These are phyloP conservation scores for Aspergillaceae sp. DNA, from an alignment of 2,329 filamentous ascomycete species.

Conservation along the genomic window DNA sequence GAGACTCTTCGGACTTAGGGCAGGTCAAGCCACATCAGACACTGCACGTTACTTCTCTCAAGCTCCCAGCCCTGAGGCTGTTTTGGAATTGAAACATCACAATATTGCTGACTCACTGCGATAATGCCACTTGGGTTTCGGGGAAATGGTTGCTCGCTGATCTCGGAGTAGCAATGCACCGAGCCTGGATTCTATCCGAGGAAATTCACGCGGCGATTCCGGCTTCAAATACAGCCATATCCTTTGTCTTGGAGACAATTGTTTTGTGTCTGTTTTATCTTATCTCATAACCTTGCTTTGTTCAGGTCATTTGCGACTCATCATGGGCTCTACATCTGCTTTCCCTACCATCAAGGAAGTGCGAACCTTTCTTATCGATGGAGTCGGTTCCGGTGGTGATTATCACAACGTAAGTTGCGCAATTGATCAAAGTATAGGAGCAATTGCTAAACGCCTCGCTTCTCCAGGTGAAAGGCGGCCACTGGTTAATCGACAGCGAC, in stretches of 20 bases:
- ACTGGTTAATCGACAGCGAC: conserved; percentile 81
- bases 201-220: neutral
- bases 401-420: conserved; percentile 76
- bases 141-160: neutral
- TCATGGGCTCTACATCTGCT: conserved; percentile 22
- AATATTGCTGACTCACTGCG: neutral
- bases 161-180: conserved; percentile 25
- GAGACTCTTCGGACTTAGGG: too few relatives aligned
- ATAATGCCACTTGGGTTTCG: neutral
- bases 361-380: conserved; percentile 39
- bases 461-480: conserved; percentile 38
- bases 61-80: neutral
- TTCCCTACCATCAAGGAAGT: conserved; percentile 40
- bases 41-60: too few relatives aligned
- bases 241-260: neutral
- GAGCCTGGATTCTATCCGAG: conserved; percentile 11
- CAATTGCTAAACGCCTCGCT: neutral
- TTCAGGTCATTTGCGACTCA: conserved; percentile 8
- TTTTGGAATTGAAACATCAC: too few relatives aligned
- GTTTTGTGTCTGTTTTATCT: neutral
- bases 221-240: neutral
- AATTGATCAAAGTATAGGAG: neutral
- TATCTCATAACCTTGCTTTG: neutral
- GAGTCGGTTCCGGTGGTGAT: conserved; percentile 41
- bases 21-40: too few relatives aligned